These are phyloP conservation scores for Backusella circina DNA, from an alignment of 192 early-diverging fungal species.

Conservation along the genomic window DNA sequence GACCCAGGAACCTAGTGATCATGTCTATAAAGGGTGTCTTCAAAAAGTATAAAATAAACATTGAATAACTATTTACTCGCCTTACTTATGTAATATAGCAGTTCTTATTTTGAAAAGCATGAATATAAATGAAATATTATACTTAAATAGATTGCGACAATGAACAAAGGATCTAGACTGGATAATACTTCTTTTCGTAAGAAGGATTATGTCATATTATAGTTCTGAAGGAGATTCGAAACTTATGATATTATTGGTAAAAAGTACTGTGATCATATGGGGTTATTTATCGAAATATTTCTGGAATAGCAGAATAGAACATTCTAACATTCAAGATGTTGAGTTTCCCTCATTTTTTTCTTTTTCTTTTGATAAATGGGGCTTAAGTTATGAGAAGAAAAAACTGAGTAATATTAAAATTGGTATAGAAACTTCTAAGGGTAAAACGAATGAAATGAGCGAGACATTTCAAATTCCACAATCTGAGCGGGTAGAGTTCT, in stretches of 20 bases:
- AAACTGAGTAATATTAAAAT: background rate
- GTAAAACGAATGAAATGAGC: background rate
- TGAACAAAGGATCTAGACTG: background rate
- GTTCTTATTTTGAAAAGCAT: background rate
- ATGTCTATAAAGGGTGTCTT: background rate
- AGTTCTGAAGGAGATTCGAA: background rate
- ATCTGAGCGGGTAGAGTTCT: background rate
- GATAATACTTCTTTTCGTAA: background rate
- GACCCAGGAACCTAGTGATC: background rate
- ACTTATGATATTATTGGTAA: background rate
- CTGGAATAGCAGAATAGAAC: background rate
- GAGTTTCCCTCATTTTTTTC: background rate
- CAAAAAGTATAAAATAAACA: background rate
- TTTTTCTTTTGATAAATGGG: background rate
- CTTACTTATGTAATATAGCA: background rate
- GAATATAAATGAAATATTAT: background rate
- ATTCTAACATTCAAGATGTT: background rate
- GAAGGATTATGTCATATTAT: background rate
- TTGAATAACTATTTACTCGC: background rate
- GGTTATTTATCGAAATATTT: background rate
- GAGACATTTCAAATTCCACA: background rate
- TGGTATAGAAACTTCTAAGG: background rate
- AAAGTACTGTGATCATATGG: background rate
- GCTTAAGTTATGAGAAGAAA: background rate
- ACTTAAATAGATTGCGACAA: background rate